phyloP scores from a whole-genome alignment of 2,329 filamentous ascomycete species.

The Neofusicoccum sp. region DNA sequence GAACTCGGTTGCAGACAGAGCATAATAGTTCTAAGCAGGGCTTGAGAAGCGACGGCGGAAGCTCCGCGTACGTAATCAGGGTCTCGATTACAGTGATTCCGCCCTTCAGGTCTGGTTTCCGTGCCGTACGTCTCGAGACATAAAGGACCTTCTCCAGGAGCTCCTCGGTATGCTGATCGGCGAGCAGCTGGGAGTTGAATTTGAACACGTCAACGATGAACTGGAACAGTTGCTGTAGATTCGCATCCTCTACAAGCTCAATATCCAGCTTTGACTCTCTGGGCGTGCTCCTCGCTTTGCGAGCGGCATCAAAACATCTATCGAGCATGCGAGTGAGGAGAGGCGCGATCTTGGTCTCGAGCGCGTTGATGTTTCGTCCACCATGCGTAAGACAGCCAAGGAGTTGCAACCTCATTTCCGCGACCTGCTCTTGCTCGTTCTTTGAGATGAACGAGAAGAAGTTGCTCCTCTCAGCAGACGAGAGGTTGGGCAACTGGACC shows the following conservation, averaged over 20 bases:
- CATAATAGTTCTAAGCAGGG: constrained; percentile 61
- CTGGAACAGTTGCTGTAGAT: constrained; percentile 60
- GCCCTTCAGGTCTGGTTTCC: constrained; percentile 62
- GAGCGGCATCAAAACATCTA: constrained; percentile 32
- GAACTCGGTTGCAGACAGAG: constrained; percentile 65
- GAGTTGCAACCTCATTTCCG: constrained; percentile 35
- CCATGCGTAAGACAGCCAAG: constrained; percentile 36
- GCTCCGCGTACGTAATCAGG: constrained; percentile 69
- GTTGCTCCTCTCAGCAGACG: constrained; percentile 35
- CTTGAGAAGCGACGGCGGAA: constrained; percentile 62
- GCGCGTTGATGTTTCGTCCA: constrained; percentile 39
- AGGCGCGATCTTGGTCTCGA: constrained; percentile 35
- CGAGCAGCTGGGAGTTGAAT: constrained; percentile 69
- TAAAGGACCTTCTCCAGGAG: constrained; percentile 62
- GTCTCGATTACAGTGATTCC: constrained; percentile 68
- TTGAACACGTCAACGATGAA: constrained; percentile 69
- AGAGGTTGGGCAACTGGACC: constrained; percentile 33
- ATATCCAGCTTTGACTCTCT: constrained; percentile 29
- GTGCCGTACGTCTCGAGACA: constrained; percentile 67
- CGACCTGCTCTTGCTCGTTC: constrained; percentile 29
- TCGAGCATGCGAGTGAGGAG: constrained; percentile 35
- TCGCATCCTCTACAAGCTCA: constrained; percentile 28
- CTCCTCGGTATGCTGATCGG: constrained; percentile 59
- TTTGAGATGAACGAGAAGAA: constrained; percentile 38
- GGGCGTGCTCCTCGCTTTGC: constrained; percentile 26